A percentile compares a stretch with the other conserved stretches of the same genome.
Evolutionary conservation across 2,329 filamentous ascomycete genomes (phyloP).

Genomic region (Arthrinium puccinioides): DNA sequence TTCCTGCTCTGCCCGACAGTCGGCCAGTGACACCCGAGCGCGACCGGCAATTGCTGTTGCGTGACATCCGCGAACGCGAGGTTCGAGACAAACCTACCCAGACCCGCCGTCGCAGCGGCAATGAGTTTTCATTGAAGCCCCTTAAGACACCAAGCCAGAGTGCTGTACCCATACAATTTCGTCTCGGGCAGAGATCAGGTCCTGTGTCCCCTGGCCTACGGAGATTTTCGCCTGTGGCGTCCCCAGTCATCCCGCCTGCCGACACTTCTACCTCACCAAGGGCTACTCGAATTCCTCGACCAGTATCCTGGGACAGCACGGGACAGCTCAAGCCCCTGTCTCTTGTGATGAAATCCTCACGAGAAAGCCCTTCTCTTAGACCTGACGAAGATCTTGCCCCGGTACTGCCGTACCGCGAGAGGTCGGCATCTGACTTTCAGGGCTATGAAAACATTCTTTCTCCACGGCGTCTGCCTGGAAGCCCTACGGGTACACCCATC

Average conservation of each 20-base stretch:
- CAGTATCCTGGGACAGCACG: slow-evolving; percentile 55
- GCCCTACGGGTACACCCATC: no score
- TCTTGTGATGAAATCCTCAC: slow-evolving; percentile 60
- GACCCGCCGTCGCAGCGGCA: slow-evolving; percentile 39
- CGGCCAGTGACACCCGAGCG: slow-evolving; percentile 47
- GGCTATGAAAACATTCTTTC: no score
- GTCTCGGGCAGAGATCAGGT: slow-evolving; percentile 35
- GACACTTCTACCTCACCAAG: slow-evolving; percentile 28
- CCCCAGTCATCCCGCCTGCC: slow-evolving; percentile 20
- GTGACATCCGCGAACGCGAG: no score
- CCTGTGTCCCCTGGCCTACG: slow-evolving; percentile 28
- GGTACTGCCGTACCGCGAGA: no score
- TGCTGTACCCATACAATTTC: slow-evolving; percentile 49
- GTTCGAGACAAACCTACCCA: slow-evolving; percentile 33
- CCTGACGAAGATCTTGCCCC: neutral
- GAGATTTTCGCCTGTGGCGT: slow-evolving; percentile 28
- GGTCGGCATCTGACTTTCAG: no score
- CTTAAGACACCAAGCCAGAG: slow-evolving; percentile 48
- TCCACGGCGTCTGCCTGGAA: no score
- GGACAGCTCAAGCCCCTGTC: slow-evolving; percentile 76
- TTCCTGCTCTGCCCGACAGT: slow-evolving; percentile 53
- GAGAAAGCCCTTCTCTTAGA: slow-evolving; percentile 24
- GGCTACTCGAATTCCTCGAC: slow-evolving; percentile 38
- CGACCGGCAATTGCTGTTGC: slow-evolving; percentile 31
- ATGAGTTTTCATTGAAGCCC: slow-evolving; percentile 39